phyloP scores from a whole-genome alignment of 2,329 filamentous ascomycete species.

The Fusarium fracticaudum region DNA sequence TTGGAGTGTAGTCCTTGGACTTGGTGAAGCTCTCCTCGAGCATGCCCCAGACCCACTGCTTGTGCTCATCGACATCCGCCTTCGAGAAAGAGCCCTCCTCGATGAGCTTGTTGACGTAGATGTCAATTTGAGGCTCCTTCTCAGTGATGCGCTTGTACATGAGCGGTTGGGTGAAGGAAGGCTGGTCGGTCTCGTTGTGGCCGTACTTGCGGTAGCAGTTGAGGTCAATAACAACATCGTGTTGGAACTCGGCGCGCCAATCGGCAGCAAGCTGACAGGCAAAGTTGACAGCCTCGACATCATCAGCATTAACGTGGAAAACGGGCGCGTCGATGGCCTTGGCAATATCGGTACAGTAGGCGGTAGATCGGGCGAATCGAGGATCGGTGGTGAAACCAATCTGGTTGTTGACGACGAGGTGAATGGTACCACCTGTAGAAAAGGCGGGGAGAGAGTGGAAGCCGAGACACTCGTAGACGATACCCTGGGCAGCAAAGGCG shows the following conservation, averaged over 20 bases:
- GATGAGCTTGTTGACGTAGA: slow-evolving; percentile 90
- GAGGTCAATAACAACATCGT: slow-evolving; percentile 96
- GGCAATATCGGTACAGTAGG: slow-evolving; percentile 99
- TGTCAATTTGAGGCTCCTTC: slow-evolving; percentile 86
- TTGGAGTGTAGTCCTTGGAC: slow-evolving; percentile 97
- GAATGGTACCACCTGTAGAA: slow-evolving; percentile 96
- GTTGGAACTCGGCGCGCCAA: slow-evolving; percentile 98
- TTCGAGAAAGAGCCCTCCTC: slow-evolving; percentile 95
- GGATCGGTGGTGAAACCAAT: slow-evolving; percentile 99
- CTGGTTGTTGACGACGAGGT: slow-evolving; percentile 99
- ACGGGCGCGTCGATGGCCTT: slow-evolving; percentile 98
- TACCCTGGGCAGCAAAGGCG: slow-evolving; percentile 93
- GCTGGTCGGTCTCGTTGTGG: slow-evolving; percentile 99
- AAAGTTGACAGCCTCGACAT: slow-evolving; percentile 98
- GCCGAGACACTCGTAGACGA: slow-evolving; percentile 98
- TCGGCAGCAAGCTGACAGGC: slow-evolving; percentile 97
- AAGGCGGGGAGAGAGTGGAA: slow-evolving; percentile 96
- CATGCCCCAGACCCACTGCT: slow-evolving; percentile 99
- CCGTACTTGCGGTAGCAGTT: slow-evolving; percentile 99
- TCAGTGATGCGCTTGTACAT: slow-evolving; percentile 99
- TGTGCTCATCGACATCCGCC: slow-evolving; percentile 98
- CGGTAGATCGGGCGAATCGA: slow-evolving; percentile 94
- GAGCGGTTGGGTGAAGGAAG: slow-evolving; percentile 97
- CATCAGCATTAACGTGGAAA: slow-evolving; percentile 99
- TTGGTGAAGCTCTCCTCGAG: slow-evolving; percentile 96